Evolutionary conservation across 106 monocot genomes (phyloP).

Genomic region (Acanthochlamys bracteata): DNA sequence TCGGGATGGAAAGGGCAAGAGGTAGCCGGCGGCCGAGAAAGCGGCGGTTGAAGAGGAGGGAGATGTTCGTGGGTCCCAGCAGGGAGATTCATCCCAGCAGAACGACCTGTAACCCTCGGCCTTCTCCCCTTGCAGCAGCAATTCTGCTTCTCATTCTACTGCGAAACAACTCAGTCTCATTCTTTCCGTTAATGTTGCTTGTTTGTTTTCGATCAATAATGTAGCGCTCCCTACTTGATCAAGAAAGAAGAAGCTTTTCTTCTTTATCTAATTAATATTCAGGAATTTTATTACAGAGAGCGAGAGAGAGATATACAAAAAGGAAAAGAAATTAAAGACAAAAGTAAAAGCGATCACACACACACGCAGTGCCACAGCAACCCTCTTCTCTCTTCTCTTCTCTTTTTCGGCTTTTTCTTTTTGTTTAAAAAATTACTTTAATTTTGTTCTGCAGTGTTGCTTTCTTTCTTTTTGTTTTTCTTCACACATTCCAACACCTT

Average conservation of each 20-base stretch:
- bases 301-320: too few species aligned
- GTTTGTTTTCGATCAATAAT: neutral
- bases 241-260: neutral
- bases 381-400: too few species aligned
- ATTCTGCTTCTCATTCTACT: neutral
- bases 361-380: too few species aligned
- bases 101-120: neutral
- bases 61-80: conserved; percentile 1
- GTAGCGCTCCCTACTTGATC: neutral
- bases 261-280: too few species aligned
- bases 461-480: too few species aligned
- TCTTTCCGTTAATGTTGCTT: neutral
- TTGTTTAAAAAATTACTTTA: too few species aligned
- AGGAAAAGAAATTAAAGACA: too few species aligned
- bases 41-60: neutral
- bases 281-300: too few species aligned
- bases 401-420: too few species aligned
- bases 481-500: too few species aligned
- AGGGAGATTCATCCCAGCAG: neutral
- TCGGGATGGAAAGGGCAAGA: conserved; percentile 51
- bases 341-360: too few species aligned
- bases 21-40: neutral
- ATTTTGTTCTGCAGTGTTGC: too few species aligned
- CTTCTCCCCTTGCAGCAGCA: neutral
- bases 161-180: neutral